Percentiles rank a stretch among this genome's conserved stretches.
Conservation (phyloP, 2,329 filamentous ascomycete genomes). For the Bipolaris gigantea region DNA sequence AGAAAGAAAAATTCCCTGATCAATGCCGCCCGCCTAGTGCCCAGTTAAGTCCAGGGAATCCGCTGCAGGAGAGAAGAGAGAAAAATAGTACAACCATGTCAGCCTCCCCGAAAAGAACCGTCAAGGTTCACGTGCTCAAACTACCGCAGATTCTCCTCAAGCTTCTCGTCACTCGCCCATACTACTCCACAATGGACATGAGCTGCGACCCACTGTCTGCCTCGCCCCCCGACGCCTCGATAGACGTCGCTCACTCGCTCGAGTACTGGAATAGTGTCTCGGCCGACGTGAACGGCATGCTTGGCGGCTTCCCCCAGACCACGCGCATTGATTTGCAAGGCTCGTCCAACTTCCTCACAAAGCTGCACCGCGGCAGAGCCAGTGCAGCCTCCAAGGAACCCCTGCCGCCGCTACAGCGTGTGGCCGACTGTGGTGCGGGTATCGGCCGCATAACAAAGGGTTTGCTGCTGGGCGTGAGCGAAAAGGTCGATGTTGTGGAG, state of each 20-base stretch:
- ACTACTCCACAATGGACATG: slow-evolving; percentile 31
- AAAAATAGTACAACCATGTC: neutral
- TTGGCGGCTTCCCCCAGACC: slow-evolving; percentile 72
- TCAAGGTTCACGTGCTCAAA: slow-evolving; percentile 1
- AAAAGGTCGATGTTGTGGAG: slow-evolving; percentile 79
- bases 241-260: slow-evolving; percentile 49
- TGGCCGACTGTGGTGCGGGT: slow-evolving; percentile 65
- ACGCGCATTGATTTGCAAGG: slow-evolving; percentile 72
- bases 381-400: slow-evolving; percentile 22
- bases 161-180: neutral
- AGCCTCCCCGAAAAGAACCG: neutral
- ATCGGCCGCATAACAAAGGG: slow-evolving; percentile 83
- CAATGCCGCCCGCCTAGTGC: neutral
- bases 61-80: neutral
- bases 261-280: slow-evolving; percentile 57
- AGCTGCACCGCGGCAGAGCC: slow-evolving; percentile 52
- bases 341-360: slow-evolving; percentile 69
- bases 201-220: slow-evolving; percentile 24
- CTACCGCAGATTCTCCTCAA: slow-evolving; percentile 5
- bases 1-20: neutral
- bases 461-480: slow-evolving; percentile 70
- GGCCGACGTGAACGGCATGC: slow-evolving; percentile 70
- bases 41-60: neutral
- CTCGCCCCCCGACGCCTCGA: slow-evolving; percentile 40
- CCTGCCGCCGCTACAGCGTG: slow-evolving; percentile 44